A percentile compares a stretch with the other conserved stretches of the same genome.
Evolutionary conservation across 352 stramenopile genomes (phyloP).

Genomic region (Achlya hypogyna): DNA sequence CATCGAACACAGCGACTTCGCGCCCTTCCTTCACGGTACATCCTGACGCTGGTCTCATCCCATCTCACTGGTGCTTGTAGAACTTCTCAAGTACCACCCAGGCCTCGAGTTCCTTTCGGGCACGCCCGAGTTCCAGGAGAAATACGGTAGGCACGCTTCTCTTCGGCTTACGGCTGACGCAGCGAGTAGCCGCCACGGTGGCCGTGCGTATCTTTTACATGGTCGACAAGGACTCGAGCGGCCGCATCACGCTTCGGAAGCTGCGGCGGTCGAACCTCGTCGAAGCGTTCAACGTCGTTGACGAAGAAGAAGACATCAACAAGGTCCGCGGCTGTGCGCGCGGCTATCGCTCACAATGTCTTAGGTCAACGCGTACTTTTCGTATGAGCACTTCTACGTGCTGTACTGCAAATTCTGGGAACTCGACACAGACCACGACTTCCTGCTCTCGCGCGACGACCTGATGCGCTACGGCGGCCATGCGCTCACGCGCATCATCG

Average conservation of each 20-base stretch:
- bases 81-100: conserved; percentile 82
- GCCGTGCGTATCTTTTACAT: conserved; percentile 92
- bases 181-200: conserved; percentile 87
- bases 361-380: conserved; percentile 93
- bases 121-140: conserved; percentile 99
- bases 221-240: conserved; percentile 90
- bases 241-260: conserved; percentile 92
- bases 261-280: conserved; percentile 92
- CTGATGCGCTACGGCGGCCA: conserved; percentile 78
- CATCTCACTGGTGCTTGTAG: conserved; percentile 45
- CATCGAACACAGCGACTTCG: conserved; percentile 94
- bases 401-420: conserved; percentile 99
- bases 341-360: not conserved
- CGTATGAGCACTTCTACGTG: conserved; percentile 99
- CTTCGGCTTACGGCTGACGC: not conserved
- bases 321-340: conserved; percentile 57
- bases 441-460: conserved; percentile 72
- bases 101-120: conserved; percentile 95
- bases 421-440: conserved; percentile 91
- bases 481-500: conserved; percentile 75
- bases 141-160: conserved; percentile 82
- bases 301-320: conserved; percentile 99
- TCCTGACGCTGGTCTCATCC: conserved; percentile 30
- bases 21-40: conserved; percentile 92
- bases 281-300: conserved; percentile 92